phyloP scores from a whole-genome alignment of 2,329 filamentous ascomycete species.

The Trichoderma sp. region DNA sequence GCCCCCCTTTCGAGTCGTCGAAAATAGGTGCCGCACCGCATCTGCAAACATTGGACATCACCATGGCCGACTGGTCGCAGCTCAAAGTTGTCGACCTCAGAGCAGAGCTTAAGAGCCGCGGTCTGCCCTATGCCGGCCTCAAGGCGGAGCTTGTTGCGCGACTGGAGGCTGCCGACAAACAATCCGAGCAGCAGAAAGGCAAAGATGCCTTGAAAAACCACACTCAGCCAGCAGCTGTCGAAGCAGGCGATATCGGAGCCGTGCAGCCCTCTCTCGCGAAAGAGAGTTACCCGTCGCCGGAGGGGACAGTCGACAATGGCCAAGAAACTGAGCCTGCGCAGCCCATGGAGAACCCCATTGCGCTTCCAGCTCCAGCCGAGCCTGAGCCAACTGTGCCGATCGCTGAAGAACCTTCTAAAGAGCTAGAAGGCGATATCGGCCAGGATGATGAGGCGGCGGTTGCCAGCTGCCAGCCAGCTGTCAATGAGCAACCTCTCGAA shows the following conservation, averaged over 20 bases:
- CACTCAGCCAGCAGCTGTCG: neutral
- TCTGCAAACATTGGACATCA: conserved; percentile 23
- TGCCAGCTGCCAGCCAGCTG: conserved; percentile 10
- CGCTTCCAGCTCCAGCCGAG: conserved; percentile 22
- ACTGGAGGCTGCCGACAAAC: conserved; percentile 40
- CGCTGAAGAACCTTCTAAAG: neutral
- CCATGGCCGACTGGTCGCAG: conserved; percentile 52
- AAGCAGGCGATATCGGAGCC: neutral
- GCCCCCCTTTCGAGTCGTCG: neutral
- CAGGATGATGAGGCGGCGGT: neutral
- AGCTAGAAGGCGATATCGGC: conserved; percentile 16
- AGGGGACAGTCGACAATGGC: conserved; percentile 17
- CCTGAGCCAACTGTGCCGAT: conserved; percentile 4
- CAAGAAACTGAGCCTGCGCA: conserved; percentile 19
- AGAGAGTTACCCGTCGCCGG: conserved; percentile 7
- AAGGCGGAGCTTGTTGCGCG: conserved; percentile 70
- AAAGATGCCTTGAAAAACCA: neutral
- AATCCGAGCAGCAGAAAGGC: conserved; percentile 5
- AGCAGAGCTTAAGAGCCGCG: conserved; percentile 68
- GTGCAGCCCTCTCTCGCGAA: neutral
- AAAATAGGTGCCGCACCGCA: neutral
- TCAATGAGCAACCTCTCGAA: neutral
- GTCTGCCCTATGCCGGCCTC: conserved; percentile 65
- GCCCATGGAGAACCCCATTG: conserved; percentile 18
- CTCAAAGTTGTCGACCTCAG: conserved; percentile 74